A percentile compares a stretch with the other conserved stretches of the same genome.
phyloP scores from a whole-genome alignment of 2,329 filamentous ascomycete genomes.

The Pseudocercospora macadamiae region DNA sequence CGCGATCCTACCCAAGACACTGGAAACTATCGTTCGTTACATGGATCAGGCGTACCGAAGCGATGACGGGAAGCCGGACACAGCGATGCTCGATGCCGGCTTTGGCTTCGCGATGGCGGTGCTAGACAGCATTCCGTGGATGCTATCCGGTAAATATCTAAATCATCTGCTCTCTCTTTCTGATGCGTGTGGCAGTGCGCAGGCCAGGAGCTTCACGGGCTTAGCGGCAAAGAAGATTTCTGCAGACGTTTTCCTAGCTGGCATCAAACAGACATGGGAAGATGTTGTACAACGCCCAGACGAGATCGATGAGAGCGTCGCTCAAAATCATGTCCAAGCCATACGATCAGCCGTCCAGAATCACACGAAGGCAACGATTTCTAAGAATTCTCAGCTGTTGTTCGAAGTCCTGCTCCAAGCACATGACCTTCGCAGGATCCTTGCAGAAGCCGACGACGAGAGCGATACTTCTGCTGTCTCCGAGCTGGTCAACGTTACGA shows the following conservation, averaged over 20 bases:
- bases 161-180: slow-evolving; percentile 73
- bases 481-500: slow-evolving; percentile 63
- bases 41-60: slow-evolving; percentile 65
- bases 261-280: slow-evolving; percentile 72
- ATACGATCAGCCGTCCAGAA: slow-evolving; percentile 73
- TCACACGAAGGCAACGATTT: slow-evolving; percentile 76
- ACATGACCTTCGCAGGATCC: slow-evolving; percentile 67
- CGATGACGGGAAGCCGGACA: slow-evolving; percentile 47
- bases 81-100: slow-evolving; percentile 21
- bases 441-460: slow-evolving; percentile 44
- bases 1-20: slow-evolving; percentile 74
- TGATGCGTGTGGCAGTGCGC: slow-evolving; percentile 59
- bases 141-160: slow-evolving; percentile 77
- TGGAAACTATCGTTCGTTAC: slow-evolving; percentile 72
- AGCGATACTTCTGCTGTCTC: slow-evolving; percentile 63
- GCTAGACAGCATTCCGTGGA: slow-evolving; percentile 83
- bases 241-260: slow-evolving; percentile 73
- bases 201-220: slow-evolving; percentile 61
- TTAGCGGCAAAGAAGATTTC: slow-evolving; percentile 78
- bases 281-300: slow-evolving; percentile 53
- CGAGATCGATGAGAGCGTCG: slow-evolving; percentile 50
- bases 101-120: slow-evolving; percentile 80
- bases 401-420: slow-evolving; percentile 61
- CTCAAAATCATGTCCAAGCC: slow-evolving; percentile 43
- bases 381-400: slow-evolving; percentile 72